These are phyloP conservation scores for Pichia sp. DNA, from an alignment of 1,139 yeast species.

Conservation along the genomic window DNA sequence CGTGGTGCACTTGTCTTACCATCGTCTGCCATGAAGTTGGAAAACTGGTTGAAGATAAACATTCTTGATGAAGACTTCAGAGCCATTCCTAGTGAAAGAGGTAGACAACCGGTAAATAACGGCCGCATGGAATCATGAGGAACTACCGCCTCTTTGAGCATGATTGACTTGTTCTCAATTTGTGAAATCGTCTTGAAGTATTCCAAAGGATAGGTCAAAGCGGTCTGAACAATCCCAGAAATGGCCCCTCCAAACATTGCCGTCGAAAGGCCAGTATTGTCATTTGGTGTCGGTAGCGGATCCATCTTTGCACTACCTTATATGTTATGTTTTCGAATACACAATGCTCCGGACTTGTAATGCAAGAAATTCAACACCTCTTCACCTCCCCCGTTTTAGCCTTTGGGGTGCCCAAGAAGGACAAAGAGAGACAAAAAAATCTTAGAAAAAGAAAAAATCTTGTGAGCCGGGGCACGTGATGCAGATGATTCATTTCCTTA, in stretches of 20 bases:
- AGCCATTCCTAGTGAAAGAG: constrained; percentile 72
- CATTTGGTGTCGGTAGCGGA: constrained; percentile 20
- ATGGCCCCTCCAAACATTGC: constrained; percentile 63
- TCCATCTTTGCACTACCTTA: constrained; percentile 15
- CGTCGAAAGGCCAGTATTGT: constrained; percentile 34
- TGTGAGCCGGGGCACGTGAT: too few species aligned
- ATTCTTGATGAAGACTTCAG: constrained; percentile 71
- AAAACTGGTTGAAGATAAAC: constrained; percentile 69
- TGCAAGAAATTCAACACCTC: too few species aligned
- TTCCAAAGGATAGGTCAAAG: constrained; percentile 80
- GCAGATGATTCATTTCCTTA: too few species aligned
- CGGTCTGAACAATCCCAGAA: constrained; percentile 59
- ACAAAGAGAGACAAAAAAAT: too few species aligned
- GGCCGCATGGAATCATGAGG: constrained; percentile 40
- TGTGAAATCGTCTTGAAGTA: constrained; percentile 56
- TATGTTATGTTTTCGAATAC: too few species aligned
- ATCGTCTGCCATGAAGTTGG: constrained; percentile 67
- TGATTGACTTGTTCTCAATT: constrained; percentile 46
- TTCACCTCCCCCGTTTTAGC: too few species aligned
- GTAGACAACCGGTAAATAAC: constrained; percentile 68
- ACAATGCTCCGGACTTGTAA: too few species aligned
- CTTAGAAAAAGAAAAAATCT: too few species aligned
- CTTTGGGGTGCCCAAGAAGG: too few species aligned
- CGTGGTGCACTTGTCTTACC: constrained; percentile 65
- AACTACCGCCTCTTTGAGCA: constrained; percentile 35